phyloP scores from a whole-genome alignment of 2,329 filamentous ascomycete genomes.

The Sclerotinia borealis region DNA sequence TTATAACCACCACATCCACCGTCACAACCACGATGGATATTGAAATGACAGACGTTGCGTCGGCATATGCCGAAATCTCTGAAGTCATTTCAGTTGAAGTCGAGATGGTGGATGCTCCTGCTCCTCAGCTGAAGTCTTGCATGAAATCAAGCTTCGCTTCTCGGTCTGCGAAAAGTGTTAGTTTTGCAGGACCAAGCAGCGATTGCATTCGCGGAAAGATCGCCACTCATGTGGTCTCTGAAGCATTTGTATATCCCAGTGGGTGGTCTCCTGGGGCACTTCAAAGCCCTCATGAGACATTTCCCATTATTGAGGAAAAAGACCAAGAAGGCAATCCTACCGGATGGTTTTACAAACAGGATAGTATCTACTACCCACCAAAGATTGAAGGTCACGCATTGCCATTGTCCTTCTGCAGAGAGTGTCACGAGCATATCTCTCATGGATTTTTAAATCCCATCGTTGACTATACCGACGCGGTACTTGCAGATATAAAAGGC shows the following conservation, averaged over 20 bases:
- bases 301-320: neutral
- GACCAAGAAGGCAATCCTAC: neutral
- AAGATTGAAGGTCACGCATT: too few species aligned
- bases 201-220: neutral
- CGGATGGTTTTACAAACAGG: neutral
- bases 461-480: neutral
- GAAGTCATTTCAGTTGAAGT: neutral
- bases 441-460: neutral
- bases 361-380: neutral
- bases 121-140: conserved; percentile 7
- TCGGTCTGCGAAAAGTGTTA: conserved; percentile 5
- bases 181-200: conserved; percentile 3
- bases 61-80: conserved; percentile 6
- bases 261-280: too few species aligned
- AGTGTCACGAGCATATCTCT: too few species aligned
- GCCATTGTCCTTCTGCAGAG: too few species aligned
- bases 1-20: neutral
- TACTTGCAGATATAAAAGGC: neutral
- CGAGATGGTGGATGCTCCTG: neutral
- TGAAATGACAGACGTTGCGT: neutral
- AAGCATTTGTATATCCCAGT: too few species aligned
- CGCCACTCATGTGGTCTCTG: neutral
- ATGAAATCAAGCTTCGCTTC: neutral
- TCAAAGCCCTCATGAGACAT: neutral
- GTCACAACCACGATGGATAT: neutral